Conservation (phyloP, 2,329 filamentous ascomycete species). For the Ophiostoma ulmi region DNA sequence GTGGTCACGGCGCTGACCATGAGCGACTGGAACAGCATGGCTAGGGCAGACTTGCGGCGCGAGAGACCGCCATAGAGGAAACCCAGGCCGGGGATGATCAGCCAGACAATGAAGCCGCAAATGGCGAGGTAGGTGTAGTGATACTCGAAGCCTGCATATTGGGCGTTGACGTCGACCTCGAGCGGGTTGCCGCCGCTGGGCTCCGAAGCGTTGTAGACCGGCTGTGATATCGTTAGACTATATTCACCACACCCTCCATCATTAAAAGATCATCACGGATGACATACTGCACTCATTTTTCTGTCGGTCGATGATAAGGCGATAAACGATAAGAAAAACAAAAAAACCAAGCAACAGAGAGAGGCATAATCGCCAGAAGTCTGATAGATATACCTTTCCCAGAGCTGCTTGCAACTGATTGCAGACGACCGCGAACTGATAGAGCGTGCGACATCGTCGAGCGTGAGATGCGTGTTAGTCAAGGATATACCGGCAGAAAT, state of each 20-base stretch:
- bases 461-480: constrained; percentile 8
- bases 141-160: constrained; percentile 46
- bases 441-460: neutral
- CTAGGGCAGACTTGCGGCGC: constrained; percentile 81
- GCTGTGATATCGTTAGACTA: neutral
- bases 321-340: neutral
- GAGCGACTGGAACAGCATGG: constrained; percentile 83
- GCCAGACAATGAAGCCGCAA: constrained; percentile 20
- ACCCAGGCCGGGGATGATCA: constrained; percentile 70
- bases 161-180: constrained; percentile 67
- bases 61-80: constrained; percentile 94
- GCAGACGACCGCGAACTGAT: neutral
- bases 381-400: neutral
- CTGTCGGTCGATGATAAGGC: neutral
- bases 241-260: neutral
- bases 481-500: neutral
- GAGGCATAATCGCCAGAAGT: neutral
- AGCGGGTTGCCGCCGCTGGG: constrained; percentile 62
- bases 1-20: constrained; percentile 79
- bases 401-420: neutral
- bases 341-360: neutral
- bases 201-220: constrained; percentile 26
- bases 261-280: neutral
- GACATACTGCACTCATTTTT: constrained; percentile 14
- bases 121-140: constrained; percentile 20